A percentile compares a stretch with the other conserved stretches of the same genome.
These are phyloP conservation scores for Penicillium antarcticum DNA, from an alignment of 495 filamentous ascomycete genomes.

Conservation along the genomic window DNA sequence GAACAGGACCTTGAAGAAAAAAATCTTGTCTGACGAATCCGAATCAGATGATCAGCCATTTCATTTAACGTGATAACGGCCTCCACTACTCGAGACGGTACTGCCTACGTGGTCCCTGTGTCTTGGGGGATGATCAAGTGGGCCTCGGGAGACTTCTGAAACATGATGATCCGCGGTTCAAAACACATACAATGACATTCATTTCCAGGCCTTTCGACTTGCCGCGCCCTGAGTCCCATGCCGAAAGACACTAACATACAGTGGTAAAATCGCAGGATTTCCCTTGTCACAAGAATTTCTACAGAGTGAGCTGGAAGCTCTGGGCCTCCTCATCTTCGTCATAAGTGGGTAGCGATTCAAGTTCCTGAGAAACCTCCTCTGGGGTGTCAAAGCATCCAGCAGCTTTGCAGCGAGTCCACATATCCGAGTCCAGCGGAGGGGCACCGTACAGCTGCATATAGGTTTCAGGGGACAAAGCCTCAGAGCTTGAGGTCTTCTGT, in stretches of 20 bases:
- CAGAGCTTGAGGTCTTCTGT: constrained; percentile 14
- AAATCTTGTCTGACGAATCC: constrained; percentile 50
- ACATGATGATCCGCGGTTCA: constrained; percentile 22
- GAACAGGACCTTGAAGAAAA: constrained; percentile 51
- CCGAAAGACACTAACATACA: constrained; percentile 11
- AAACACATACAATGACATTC: constrained; percentile 11
- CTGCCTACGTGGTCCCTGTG: constrained; percentile 9
- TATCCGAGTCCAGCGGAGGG: constrained; percentile 40
- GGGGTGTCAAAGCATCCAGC: constrained; percentile 36
- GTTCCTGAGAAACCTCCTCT: constrained; percentile 17
- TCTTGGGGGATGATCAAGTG: constrained; percentile 21
- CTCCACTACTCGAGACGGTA: not conserved
- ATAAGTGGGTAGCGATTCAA: constrained; percentile 29
- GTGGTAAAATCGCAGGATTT: constrained; percentile 1
- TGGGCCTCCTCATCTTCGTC: constrained; percentile 42
- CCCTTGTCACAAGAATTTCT: not conserved
- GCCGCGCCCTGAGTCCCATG: constrained; percentile 1
- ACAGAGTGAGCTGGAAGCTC: constrained; percentile 45
- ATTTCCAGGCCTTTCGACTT: constrained; percentile 13
- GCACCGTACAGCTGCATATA: constrained; percentile 44
- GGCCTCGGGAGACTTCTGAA: constrained; percentile 18
- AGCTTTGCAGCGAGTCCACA: constrained; percentile 38
- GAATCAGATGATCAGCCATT: constrained; percentile 34
- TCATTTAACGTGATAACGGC: not conserved
- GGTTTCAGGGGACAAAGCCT: constrained; percentile 37